phyloP scores from a whole-genome alignment of 179 eudicot genomes.

The Nepenthes alata region DNA sequence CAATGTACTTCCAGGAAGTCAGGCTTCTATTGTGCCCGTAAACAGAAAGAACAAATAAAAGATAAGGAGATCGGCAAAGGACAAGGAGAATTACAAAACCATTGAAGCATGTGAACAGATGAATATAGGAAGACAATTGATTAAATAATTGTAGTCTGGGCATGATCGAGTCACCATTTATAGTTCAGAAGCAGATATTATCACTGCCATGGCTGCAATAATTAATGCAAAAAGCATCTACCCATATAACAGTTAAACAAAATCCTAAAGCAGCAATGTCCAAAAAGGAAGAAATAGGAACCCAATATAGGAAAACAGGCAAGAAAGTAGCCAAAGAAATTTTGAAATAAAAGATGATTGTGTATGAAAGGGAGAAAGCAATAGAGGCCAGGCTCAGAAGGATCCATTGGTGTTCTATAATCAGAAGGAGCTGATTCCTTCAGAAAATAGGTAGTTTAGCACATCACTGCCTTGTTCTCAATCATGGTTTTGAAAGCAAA shows the following conservation, averaged over 20 bases:
- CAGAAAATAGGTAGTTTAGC: not conserved
- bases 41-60: too few species aligned
- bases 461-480: not conserved
- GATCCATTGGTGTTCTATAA: not conserved
- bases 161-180: not conserved
- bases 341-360: too few species aligned
- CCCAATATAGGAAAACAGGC: not conserved
- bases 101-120: too few species aligned
- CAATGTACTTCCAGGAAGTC: too few species aligned
- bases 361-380: too few species aligned
- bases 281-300: not conserved
- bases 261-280: not conserved
- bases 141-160: not conserved
- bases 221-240: not conserved
- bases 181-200: not conserved
- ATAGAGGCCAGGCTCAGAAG: not conserved
- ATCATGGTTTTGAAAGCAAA: too few species aligned
- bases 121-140: not conserved
- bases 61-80: too few species aligned
- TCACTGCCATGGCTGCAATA: not conserved
- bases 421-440: not conserved
- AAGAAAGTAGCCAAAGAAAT: too few species aligned
- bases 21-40: too few species aligned
- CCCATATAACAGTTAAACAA: not conserved
- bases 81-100: too few species aligned